Evolutionary conservation across 2,329 filamentous ascomycete species (phyloP), one percentile per base, ranked within the genome.

Genomic region (Monilinia vaccinii-corymbosi): DNA sequence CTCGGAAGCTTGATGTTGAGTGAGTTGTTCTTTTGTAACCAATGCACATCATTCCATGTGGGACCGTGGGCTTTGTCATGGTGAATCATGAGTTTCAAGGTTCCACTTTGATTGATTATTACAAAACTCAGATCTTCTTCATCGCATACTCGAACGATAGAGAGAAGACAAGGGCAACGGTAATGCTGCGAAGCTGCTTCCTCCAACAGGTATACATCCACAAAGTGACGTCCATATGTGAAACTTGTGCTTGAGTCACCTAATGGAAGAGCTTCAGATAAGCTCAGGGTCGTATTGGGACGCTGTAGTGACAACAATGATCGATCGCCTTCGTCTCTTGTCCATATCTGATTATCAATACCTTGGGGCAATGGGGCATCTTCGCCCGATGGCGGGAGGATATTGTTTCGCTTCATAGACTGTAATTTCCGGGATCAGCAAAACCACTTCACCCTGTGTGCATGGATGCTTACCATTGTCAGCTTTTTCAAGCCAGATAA

Each of bases 351-450:
- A 58, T 89, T 89, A 70, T 96, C 88, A 62, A 93, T 85, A 1
- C 85, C 84, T 68, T 91, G 88, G 1, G 87, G 87, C n/a, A 92
- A 77, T 47, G 86, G 81, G 0, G 83, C 77, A 51, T 86, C 82
- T 58, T 86, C 81, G 0, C 86, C 81, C 55, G 78, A 74, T 1
- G 79, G 77, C 0, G 90, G 87, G 66, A 96, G 78, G 60, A 94
- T 85, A 25, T 86, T 84, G 68, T 95, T 95, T 56, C 89, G 80
- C 72, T 88, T 87, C 87, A 96, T 95, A 0, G 90, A 95, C 57
- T 59, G 34, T 18, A 8, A 1, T 25, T 38, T n/a, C 13, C 11
- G 9, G 9, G 21, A 16, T 55, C 11, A 36, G 38, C n/a, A 34
- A 28, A n/a, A 31, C 13, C 9, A 38, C 13, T 21, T 42, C 28